A percentile compares a stretch with the other conserved stretches of the same genome.
Evolutionary conservation across 1,284 basidiomycete genomes (phyloP).

Genomic region (Sporisorium graminicola): DNA sequence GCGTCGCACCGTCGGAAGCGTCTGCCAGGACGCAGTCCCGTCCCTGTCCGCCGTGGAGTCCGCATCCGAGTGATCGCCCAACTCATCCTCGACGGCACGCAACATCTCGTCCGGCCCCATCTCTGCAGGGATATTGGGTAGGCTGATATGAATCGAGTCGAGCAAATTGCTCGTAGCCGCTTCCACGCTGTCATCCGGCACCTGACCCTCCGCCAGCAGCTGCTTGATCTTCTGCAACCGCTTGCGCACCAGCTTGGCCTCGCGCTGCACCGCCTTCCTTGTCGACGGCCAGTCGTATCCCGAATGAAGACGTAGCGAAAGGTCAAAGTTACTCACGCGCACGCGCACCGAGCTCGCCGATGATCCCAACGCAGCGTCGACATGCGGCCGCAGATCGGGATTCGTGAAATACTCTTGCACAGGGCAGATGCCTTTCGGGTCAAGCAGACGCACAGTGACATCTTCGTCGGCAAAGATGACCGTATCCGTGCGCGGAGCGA

Average conservation of each 20-base stretch:
- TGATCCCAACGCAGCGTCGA: constrained; percentile 28
- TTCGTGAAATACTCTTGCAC: constrained; percentile 53
- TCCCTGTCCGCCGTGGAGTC: constrained; percentile 39
- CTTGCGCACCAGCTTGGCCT: constrained; percentile 86
- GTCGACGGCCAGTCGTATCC: constrained; percentile 92
- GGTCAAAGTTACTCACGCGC: constrained; percentile 47
- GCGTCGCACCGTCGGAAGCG: constrained; percentile 29
- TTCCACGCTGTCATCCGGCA: constrained; percentile 83
- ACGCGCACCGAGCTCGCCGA: constrained; percentile 47
- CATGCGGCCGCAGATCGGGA: constrained; percentile 35
- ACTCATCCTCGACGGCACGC: constrained; percentile 86
- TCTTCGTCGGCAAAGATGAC: constrained; percentile 79
- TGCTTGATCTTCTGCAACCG: constrained; percentile 91
- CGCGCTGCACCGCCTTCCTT: constrained; percentile 85
- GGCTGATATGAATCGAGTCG: constrained; percentile 82
- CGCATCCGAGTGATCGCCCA: constrained; percentile 74
- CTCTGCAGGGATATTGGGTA: constrained; percentile 44
- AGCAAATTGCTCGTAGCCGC: constrained; percentile 84
- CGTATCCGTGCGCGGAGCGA: constrained; percentile 67
- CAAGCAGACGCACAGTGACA: constrained; percentile 85
- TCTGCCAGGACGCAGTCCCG: constrained; percentile 55
- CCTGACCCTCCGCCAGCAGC: constrained; percentile 90
- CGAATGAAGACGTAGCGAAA: constrained; percentile 50
- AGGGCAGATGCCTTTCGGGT: constrained; percentile 73
- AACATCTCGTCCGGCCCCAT: constrained; percentile 75